Conservation (phyloP, 2,329 filamentous ascomycete species). For the Lasiodiplodia gonubiensis region DNA sequence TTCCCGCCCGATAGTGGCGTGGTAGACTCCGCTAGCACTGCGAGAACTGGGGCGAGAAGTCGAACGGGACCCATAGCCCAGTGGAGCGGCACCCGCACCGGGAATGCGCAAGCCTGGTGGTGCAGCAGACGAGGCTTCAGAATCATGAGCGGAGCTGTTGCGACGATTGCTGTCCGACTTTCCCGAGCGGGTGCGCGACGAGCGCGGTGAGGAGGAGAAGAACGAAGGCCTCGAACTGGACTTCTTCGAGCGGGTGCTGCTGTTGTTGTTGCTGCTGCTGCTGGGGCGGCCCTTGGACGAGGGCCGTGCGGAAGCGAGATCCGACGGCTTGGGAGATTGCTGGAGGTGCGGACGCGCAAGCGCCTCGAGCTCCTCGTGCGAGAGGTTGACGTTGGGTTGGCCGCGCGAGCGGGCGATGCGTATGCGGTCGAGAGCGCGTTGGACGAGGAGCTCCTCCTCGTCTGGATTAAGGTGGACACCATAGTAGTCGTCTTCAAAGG, state of each 20-base stretch:
- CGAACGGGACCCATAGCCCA: slow-evolving; percentile 35
- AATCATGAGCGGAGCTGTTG: slow-evolving; percentile 33
- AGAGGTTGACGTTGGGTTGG: slow-evolving; percentile 79
- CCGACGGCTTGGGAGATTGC: slow-evolving; percentile 32
- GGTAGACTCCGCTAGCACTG: slow-evolving; percentile 36
- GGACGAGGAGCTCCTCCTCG: slow-evolving; percentile 77
- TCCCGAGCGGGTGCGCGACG: slow-evolving; percentile 37
- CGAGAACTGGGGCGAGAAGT: slow-evolving; percentile 52
- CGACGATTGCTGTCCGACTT: slow-evolving; percentile 39
- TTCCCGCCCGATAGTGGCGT: not conserved
- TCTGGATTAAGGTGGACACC: slow-evolving; percentile 38
- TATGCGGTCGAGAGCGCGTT: slow-evolving; percentile 80
- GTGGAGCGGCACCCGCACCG: slow-evolving; percentile 53
- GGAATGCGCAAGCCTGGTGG: slow-evolving; percentile 55
- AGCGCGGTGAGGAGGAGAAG: slow-evolving; percentile 34
- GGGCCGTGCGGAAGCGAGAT: slow-evolving; percentile 39
- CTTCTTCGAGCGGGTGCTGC: slow-evolving; percentile 44
- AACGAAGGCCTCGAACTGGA: slow-evolving; percentile 37
- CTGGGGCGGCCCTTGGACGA: slow-evolving; percentile 40
- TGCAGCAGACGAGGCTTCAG: slow-evolving; percentile 32
- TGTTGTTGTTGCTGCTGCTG: slow-evolving; percentile 40
- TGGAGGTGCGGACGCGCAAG: slow-evolving; percentile 35
- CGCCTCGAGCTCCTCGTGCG: slow-evolving; percentile 78
- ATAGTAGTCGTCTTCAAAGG: slow-evolving; percentile 55
- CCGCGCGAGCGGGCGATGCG: slow-evolving; percentile 77